Evolutionary conservation across 148 eudicot genomes (phyloP), one percentile per base, ranked within the genome.

Genomic region (Vaccinium vitisidaea): DNA sequence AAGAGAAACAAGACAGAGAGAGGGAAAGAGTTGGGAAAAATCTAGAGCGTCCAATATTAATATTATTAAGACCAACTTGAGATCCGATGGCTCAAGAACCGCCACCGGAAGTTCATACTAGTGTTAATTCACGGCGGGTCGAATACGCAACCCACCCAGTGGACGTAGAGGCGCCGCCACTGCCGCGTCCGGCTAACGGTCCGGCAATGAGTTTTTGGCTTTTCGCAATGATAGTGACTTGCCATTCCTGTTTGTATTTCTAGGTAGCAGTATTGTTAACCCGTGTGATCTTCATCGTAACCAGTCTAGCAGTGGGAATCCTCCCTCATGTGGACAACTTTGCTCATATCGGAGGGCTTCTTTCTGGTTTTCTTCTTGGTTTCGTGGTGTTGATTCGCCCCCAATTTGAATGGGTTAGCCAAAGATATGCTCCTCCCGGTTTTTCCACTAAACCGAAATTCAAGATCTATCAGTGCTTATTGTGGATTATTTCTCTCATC

Each of bases 261-360:
- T 87, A 96, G 99, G 89, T 92, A 49, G 88, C 93, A 23, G 88
- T 93, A 58, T 80, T 96, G 43, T 19, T 91, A 55, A 92, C 91
- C 85, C 94, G 93, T 82, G 89, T 94, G 85, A 73, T 94, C 83
- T 89, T 93, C 65, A 89, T 92, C 56, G 90, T 86, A 23, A 83
- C 92, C 84, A 94, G 94, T 86, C 88, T 96, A 67, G 97, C 90
- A 21, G 92, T 92, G 63, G 98, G 97, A 53, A 87, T 96, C 74
- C 94, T 94, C 77, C 97, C 99, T 59, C 97, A 94, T 59, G 97
- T 94, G 25, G 98, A 94, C 89, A 96, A 94, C 88, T 94, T 93
- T 84, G 99, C 99, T 84, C 99, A 94, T 87, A 90, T 94, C 67
- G 99, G 99, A 82, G 99, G 99, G 75, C 94, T 96, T 85, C 52